Conservation (phyloP, 2,329 filamentous ascomycete species). For the Clarireedia hainanense region DNA sequence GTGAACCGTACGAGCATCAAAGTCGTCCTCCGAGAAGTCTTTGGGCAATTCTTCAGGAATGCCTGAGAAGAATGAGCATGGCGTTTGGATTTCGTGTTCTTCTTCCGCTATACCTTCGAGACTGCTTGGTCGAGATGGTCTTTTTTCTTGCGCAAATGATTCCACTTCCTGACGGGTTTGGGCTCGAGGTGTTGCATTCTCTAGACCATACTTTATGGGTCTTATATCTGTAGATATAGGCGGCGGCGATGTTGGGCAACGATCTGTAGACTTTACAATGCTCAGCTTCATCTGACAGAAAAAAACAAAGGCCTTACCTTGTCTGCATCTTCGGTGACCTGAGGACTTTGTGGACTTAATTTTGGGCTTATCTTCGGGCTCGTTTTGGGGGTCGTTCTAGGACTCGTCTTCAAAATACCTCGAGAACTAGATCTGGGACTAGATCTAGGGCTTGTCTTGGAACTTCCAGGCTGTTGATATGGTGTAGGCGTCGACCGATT, state of each 20-base stretch:
- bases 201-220: conserved; percentile 55
- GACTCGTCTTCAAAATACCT: neutral
- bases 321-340: conserved; percentile 10
- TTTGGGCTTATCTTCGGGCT: neutral
- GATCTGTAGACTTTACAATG: conserved; percentile 19
- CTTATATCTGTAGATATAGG: conserved; percentile 71
- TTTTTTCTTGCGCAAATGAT: conserved; percentile 41
- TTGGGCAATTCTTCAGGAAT: conserved; percentile 35
- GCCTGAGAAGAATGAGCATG: conserved; percentile 25
- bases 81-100: conserved; percentile 6
- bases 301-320: conserved; percentile 16
- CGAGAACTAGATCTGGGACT: conserved; percentile 4
- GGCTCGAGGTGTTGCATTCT: conserved; percentile 70
- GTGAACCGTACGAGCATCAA: conserved; percentile 34
- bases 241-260: conserved; percentile 42
- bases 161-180: conserved; percentile 74
- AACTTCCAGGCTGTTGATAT: conserved; percentile 22
- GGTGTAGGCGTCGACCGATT: conserved; percentile 28
- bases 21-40: conserved; percentile 38
- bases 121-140: conserved; percentile 49
- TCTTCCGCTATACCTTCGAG: conserved; percentile 57
- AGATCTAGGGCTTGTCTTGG: conserved; percentile 5
- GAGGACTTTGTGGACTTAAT: neutral
- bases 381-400: neutral
- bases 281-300: neutral